Conservation (phyloP, 768 basidiomycete species). For the Mrakia blollopis region DNA sequence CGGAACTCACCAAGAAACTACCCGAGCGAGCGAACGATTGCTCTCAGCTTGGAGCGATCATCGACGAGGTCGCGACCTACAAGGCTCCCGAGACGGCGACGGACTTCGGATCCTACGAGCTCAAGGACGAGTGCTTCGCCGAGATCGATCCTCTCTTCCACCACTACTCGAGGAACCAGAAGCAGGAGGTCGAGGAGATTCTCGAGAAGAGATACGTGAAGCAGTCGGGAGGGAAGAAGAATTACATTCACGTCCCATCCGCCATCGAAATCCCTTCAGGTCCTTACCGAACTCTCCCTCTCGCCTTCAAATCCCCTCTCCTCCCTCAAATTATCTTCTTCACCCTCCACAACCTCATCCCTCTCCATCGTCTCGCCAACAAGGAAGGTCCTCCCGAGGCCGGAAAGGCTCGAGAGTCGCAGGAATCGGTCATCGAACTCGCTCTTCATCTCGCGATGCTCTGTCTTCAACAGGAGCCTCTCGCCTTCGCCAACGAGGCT, state of each 20-base stretch:
- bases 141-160: constrained; percentile 95
- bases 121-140: constrained; percentile 72
- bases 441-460: constrained; percentile 80
- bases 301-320: constrained; percentile 63
- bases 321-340: constrained; percentile 80
- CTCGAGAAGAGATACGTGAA: constrained; percentile 62
- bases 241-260: constrained; percentile 71
- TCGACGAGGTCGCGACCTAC: constrained; percentile 75
- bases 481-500: constrained; percentile 56
- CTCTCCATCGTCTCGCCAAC: constrained; percentile 72
- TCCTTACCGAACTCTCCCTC: constrained; percentile 63
- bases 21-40: constrained; percentile 85
- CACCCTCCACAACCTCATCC: constrained; percentile 62
- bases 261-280: constrained; percentile 59
- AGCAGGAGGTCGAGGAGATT: constrained; percentile 81
- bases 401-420: constrained; percentile 37
- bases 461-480: constrained; percentile 65
- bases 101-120: constrained; percentile 80
- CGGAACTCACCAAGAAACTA: constrained; percentile 83
- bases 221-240: constrained; percentile 53
- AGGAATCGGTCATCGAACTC: constrained; percentile 71
- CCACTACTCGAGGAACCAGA: constrained; percentile 88
- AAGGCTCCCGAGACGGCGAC: constrained; percentile 66
- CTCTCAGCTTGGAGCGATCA: constrained; percentile 68
- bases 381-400: constrained; percentile 33